Evolutionary conservation across 352 stramenopile species (phyloP).

Genomic region (Pythium monospermum): DNA sequence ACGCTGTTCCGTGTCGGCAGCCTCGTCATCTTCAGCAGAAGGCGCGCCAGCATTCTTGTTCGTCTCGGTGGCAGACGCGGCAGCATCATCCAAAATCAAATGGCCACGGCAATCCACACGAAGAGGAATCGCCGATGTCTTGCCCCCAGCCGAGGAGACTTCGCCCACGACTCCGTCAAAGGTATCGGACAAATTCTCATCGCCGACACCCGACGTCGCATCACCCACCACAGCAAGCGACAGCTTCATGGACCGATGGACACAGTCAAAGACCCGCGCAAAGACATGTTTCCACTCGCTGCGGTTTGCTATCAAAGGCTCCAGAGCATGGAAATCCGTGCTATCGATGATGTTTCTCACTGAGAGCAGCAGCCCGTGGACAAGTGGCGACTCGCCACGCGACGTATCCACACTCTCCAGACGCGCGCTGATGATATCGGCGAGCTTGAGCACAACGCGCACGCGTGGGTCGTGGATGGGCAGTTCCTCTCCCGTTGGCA

Average conservation of each 20-base stretch:
- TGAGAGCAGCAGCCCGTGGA: constrained; percentile 74
- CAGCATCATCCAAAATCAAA: constrained; percentile 54
- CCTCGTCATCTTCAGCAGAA: constrained; percentile 34
- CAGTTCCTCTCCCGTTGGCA: background rate
- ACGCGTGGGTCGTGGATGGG: constrained; percentile 24
- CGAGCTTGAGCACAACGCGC: constrained; percentile 55
- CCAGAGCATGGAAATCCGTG: constrained; percentile 35
- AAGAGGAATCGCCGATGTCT: constrained; percentile 45
- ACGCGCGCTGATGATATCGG: constrained; percentile 39
- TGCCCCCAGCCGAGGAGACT: constrained; percentile 47
- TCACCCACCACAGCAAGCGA: constrained; percentile 73
- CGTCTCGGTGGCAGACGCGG: background rate
- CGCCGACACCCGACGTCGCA: constrained; percentile 55
- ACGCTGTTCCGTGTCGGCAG: constrained; percentile 56
- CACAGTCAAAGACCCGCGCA: constrained; percentile 37
- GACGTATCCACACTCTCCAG: constrained; percentile 28
- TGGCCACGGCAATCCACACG: constrained; percentile 79
- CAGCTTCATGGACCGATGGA: constrained; percentile 58
- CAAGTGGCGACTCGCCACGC: constrained; percentile 55
- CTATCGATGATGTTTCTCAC: constrained; percentile 73
- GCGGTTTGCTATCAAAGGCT: too few relatives aligned
- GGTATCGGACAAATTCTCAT: constrained; percentile 54
- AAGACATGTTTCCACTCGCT: constrained; percentile 45
- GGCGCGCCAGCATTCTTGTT: background rate
- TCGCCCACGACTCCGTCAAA: constrained; percentile 65